Evolutionary conservation across 805 yeast species (phyloP), one percentile per base, ranked within the genome.

Genomic region (Cyberlindnera samutprakarnensis): DNA sequence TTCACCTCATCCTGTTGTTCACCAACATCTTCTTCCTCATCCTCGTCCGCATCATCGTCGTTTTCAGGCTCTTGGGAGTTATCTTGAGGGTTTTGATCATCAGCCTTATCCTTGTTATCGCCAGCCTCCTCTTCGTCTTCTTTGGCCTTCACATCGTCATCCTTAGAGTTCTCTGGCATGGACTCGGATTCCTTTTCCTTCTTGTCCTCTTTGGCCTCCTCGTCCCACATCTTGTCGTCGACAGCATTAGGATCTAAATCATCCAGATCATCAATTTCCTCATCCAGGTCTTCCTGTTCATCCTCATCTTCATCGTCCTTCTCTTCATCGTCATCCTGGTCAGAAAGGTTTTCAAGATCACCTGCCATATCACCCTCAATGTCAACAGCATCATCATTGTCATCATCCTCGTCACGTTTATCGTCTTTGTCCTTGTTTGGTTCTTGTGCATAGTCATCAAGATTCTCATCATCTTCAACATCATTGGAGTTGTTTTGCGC

Each of bases 301-400:
- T 70, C 70, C 2, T 64, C 64, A 2, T 62, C 66, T 4, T 66
- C 68, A 1, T 66, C 68, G 9, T 66, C 69, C n/a, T 72, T 75
- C 18, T 66, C 69, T 9, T 73, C 76, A 13, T 66, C 63, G 13
- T 70, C 69, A 14, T 76, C 82, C 51, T 77, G 79, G 35, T 72
- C 80, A 8, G 87, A 75, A 11, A 76, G 67, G 42, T 88, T 87
- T 56, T 90, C 96, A 7, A 80, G 56, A 18, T 85, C 77, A 33
- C 98, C 98, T 16, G 92, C 96, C 94, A 92, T 85, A 47, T 92
- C 97, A 22, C 96, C 96, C 47, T 88, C 95, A 53, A 88, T 83
- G 30, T 86, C 95, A 28, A 84, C 87, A 5, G 96, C 96, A 53
- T 86, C 86, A 41, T 85, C 86, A 31, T 86, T 75, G 7, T 75